Percentiles rank a stretch among this genome's conserved stretches.
Evolutionary conservation across 352 stramenopile genomes (phyloP).

Genomic region (Phytophthora litchii): DNA sequence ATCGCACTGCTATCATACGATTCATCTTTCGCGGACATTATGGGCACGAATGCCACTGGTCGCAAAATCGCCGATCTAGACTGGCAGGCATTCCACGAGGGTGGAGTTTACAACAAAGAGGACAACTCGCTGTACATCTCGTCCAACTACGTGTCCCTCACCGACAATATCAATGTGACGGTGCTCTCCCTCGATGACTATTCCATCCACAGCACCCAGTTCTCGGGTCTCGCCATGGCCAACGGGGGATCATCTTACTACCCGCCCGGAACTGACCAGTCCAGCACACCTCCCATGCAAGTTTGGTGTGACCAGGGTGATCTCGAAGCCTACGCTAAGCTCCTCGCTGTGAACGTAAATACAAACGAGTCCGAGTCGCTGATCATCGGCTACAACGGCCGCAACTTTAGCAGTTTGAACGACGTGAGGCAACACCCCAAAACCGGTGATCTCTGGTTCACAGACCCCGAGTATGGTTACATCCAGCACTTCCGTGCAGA

Average conservation of each 20-base stretch:
- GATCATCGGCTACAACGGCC: conserved; percentile 24
- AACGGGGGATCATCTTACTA: conserved; percentile 28
- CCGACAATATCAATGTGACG: conserved; percentile 28
- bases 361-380: conserved; percentile 25
- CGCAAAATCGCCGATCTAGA: conserved; percentile 12
- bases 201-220: conserved; percentile 20
- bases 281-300: conserved; percentile 21
- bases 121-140: conserved; percentile 29
- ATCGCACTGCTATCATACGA: conserved; percentile 27
- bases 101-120: conserved; percentile 28
- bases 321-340: conserved; percentile 14
- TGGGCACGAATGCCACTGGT: conserved; percentile 7
- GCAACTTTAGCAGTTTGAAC: conserved; percentile 28
- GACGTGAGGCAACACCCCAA: conserved; percentile 27
- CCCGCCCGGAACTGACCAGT: conserved; percentile 14
- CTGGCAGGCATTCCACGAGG: conserved; percentile 29
- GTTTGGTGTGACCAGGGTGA: conserved; percentile 32
- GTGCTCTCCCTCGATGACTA: conserved; percentile 24
- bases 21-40: conserved; percentile 13
- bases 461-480: conserved; percentile 19
- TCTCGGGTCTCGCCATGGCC: conserved; percentile 13
- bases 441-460: conserved; percentile 32
- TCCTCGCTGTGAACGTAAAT: conserved; percentile 26
- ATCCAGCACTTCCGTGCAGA: conserved; percentile 26
- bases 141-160: conserved; percentile 22